Percentiles rank a stretch among this genome's conserved stretches.
Conservation (phyloP, 2,329 filamentous ascomycete genomes). For the Gnomoniopsis smithogilvyi region DNA sequence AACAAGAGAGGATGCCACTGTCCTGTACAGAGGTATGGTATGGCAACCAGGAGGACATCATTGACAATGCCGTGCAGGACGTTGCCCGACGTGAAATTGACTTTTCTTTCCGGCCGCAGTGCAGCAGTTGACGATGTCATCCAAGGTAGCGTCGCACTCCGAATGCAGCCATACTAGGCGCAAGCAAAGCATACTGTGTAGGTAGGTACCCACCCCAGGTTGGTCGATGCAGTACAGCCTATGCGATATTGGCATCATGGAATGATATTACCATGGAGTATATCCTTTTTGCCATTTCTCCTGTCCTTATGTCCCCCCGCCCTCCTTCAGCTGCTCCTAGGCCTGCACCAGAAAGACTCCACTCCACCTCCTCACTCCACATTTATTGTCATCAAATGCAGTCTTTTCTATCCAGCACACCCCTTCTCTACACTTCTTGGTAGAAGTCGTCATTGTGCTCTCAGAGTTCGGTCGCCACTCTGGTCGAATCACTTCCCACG, state of each 20-base stretch:
- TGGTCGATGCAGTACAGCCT: background rate
- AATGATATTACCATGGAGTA: background rate
- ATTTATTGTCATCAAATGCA: background rate
- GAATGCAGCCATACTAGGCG: no score
- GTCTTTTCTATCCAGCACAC: no score
- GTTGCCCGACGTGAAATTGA: no score
- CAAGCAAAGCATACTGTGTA: no score
- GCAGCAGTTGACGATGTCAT: no score
- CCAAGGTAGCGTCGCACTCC: no score
- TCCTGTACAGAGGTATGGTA: no score
- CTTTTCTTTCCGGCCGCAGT: no score
- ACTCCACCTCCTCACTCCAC: background rate
- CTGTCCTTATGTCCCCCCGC: background rate
- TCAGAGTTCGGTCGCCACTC: conserved; percentile 6
- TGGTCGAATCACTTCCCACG: conserved; percentile 22
- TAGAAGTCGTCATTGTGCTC: background rate
- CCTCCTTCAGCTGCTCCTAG: background rate
- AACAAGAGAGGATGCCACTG: background rate
- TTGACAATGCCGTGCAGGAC: no score
- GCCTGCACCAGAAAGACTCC: background rate
- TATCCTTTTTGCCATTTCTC: background rate
- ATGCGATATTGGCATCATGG: conserved; percentile 10
- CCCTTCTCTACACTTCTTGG: background rate
- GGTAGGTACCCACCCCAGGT: background rate
- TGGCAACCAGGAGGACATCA: no score